Conservation (phyloP, 441 rosid species). For the Erodium trifolium region DNA sequence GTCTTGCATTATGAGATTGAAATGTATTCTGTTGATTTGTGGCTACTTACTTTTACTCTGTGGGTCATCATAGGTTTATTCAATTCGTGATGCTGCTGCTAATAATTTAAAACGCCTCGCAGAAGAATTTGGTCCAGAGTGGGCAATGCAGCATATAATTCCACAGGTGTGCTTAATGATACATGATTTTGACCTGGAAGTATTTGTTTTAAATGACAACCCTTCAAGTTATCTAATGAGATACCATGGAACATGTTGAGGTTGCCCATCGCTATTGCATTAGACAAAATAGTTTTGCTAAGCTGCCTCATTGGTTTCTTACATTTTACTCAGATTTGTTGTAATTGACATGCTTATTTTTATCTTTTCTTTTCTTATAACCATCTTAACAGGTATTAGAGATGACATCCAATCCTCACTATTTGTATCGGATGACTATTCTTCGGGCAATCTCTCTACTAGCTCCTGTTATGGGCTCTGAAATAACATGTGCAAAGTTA, state of each 20-base stretch:
- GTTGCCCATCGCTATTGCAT: too few species aligned
- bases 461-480: constrained; percentile 88
- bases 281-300: too few species aligned
- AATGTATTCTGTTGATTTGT: too few species aligned
- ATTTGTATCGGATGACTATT: constrained; percentile 85
- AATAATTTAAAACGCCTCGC: constrained; percentile 92
- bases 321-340: too few species aligned
- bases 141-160: constrained; percentile 96
- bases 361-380: too few species aligned
- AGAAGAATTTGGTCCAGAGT: constrained; percentile 96
- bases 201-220: too few species aligned
- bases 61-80: constrained; percentile 52
- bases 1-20: not conserved
- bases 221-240: too few species aligned
- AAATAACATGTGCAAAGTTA: constrained; percentile 75
- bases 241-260: too few species aligned
- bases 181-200: not conserved
- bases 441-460: constrained; percentile 75
- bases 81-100: constrained; percentile 99
- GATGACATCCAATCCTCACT: constrained; percentile 47
- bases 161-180: constrained; percentile 49
- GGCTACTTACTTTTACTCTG: constrained; percentile 4
- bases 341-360: too few species aligned
- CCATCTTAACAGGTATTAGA: constrained; percentile 3
- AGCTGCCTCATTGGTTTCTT: too few species aligned